Evolutionary conservation across 805 yeast genomes (phyloP).

Genomic region (Kazachstania bromeliacearum): DNA sequence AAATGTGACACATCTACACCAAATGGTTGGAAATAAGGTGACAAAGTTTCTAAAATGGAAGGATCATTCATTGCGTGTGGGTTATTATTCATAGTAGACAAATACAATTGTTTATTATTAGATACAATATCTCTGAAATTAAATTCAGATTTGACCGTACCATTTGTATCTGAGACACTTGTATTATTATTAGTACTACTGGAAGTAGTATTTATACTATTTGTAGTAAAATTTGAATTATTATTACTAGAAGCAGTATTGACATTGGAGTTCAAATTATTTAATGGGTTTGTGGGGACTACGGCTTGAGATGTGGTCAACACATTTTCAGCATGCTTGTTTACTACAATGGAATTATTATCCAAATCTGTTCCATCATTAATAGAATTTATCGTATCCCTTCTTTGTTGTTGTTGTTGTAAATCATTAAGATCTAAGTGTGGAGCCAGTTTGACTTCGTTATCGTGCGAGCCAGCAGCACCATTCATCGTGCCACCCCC

Average conservation of each 20-base stretch:
- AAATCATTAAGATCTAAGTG: constrained; percentile 6
- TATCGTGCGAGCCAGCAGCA: constrained; percentile 2
- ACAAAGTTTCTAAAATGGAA: constrained; percentile 30
- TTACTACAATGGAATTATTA: too few relatives aligned
- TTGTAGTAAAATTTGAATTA: background rate
- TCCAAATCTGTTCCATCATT: too few relatives aligned
- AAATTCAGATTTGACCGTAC: background rate
- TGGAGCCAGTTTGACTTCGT: constrained; percentile 4
- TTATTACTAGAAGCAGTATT: too few relatives aligned
- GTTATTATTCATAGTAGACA: constrained; percentile 14
- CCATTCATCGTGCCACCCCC: constrained; percentile 1
- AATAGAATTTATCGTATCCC: too few relatives aligned
- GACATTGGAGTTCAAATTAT: too few relatives aligned
- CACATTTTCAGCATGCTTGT: background rate
- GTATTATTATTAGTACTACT: background rate
- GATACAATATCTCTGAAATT: constrained; percentile 3
- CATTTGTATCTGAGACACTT: background rate
- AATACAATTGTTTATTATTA: constrained; percentile 9
- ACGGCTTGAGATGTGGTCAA: background rate
- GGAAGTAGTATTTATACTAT: background rate
- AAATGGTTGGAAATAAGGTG: constrained; percentile 36
- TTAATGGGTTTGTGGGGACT: background rate
- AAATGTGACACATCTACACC: constrained; percentile 37
- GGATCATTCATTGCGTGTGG: constrained; percentile 26
- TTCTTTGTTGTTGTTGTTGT: too few relatives aligned